These are phyloP conservation scores for Lecanicillium sp. DNA, from an alignment of 2,329 filamentous ascomycete species.

Conservation along the genomic window DNA sequence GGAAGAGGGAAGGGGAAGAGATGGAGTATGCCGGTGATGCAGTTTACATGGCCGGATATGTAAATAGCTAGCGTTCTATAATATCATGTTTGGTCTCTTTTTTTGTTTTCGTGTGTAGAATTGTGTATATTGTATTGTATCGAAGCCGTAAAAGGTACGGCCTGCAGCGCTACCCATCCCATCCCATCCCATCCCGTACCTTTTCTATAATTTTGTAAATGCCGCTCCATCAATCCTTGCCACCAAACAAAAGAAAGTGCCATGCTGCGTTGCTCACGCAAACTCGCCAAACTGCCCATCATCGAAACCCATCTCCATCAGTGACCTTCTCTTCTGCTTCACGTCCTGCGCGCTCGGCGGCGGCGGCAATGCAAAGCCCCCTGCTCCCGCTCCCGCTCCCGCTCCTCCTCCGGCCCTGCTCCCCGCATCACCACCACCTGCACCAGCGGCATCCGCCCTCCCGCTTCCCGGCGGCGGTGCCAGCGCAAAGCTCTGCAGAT, in stretches of 20 bases:
- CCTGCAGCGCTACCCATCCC: background rate
- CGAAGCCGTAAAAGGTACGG: background rate
- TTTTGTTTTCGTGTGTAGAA: background rate
- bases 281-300: slow-evolving; percentile 89
- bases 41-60: slow-evolving; percentile 20
- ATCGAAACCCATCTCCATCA: slow-evolving; percentile 71
- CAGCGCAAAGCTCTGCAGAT: slow-evolving; percentile 60
- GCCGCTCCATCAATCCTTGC: background rate
- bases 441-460: too few relatives aligned
- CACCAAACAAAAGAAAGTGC: too few relatives aligned
- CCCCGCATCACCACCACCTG: too few relatives aligned
- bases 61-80: too few relatives aligned
- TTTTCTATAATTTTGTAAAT: background rate
- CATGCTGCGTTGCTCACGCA: too few relatives aligned
- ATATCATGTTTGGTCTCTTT: too few relatives aligned
- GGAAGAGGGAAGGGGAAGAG: slow-evolving; percentile 7
- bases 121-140: background rate
- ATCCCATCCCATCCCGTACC: background rate
- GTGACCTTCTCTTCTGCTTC: slow-evolving; percentile 53
- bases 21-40: slow-evolving; percentile 25
- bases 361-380: slow-evolving; percentile 53
- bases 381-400: slow-evolving; percentile 19
- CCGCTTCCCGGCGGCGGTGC: slow-evolving; percentile 73
- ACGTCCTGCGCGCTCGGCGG: slow-evolving; percentile 58
- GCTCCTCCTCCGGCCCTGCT: slow-evolving; percentile 17